phyloP scores from a whole-genome alignment of 1,139 yeast species.

The Hanseniaspora gamundiae region DNA sequence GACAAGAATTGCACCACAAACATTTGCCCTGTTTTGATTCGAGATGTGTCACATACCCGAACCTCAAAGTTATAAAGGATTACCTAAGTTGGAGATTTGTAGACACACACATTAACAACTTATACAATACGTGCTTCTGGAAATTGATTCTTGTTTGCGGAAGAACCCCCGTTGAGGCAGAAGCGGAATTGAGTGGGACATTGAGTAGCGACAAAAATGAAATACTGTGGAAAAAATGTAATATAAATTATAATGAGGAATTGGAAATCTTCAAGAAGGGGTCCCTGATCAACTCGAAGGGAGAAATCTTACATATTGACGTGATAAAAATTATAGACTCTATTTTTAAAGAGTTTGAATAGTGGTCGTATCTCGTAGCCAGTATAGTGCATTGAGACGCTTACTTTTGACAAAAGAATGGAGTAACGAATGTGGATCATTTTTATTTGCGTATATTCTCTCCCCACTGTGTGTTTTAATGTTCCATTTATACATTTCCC shows the following conservation, averaged over 20 bases:
- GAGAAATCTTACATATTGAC: conserved; percentile 28
- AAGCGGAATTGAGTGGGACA: conserved; percentile 56
- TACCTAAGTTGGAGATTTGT: conserved; percentile 94
- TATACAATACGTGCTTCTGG: conserved; percentile 94
- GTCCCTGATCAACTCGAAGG: conserved; percentile 53
- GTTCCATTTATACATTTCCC: not conserved
- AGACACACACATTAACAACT: conserved; percentile 89
- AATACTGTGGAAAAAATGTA: conserved; percentile 62
- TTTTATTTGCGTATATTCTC: not conserved
- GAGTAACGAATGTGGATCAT: not conserved
- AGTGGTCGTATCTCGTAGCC: not conserved
- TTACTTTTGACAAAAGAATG: not conserved
- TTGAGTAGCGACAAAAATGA: conserved; percentile 79
- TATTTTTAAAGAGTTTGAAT: conserved; percentile 21
- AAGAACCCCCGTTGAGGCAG: conserved; percentile 66
- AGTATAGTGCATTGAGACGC: not conserved
- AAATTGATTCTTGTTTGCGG: conserved; percentile 62
- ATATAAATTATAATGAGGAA: conserved; percentile 82
- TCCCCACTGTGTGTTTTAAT: not conserved
- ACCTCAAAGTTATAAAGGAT: conserved; percentile 46
- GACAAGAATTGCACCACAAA: conserved; percentile 24
- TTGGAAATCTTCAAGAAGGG: conserved; percentile 84
- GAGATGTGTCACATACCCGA: conserved; percentile 80
- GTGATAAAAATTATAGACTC: conserved; percentile 27
- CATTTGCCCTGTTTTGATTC: conserved; percentile 83